These are phyloP conservation scores for Wickerhamiella slavikovae DNA, from an alignment of 805 yeast species.

Conservation along the genomic window DNA sequence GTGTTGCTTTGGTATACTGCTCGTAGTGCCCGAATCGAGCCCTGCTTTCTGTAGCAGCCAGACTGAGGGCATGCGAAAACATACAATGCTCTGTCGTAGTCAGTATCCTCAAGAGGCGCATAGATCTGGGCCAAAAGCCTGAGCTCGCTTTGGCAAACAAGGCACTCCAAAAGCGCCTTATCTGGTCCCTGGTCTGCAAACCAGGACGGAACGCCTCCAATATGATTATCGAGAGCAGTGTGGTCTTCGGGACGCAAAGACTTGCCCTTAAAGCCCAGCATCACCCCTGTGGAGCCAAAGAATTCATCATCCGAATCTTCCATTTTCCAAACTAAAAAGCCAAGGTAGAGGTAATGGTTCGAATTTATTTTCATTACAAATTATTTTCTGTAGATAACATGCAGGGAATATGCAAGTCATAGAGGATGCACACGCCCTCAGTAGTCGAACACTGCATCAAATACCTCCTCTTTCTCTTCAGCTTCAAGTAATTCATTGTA, in stretches of 20 bases:
- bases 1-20: slow-evolving; percentile 46
- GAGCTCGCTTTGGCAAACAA: slow-evolving; percentile 40
- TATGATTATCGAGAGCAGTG: slow-evolving; percentile 26
- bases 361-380: too few relatives aligned
- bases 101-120: slow-evolving; percentile 49
- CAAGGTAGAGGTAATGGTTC: too few relatives aligned
- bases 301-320: slow-evolving; percentile 11
- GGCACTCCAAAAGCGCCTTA: slow-evolving; percentile 33
- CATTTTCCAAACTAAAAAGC: background rate
- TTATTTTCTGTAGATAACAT: too few relatives aligned
- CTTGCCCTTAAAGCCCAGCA: slow-evolving; percentile 20
- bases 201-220: slow-evolving; percentile 52
- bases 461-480: slow-evolving; percentile 30
- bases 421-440: background rate
- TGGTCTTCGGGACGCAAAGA: slow-evolving; percentile 5
- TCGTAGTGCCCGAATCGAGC: slow-evolving; percentile 56
- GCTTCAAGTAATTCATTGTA: slow-evolving; percentile 72
- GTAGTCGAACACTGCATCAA: slow-evolving; percentile 12
- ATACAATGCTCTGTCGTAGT: slow-evolving; percentile 54
- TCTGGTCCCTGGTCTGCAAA: slow-evolving; percentile 49
- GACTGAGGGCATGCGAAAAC: slow-evolving; percentile 52
- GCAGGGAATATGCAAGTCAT: too few relatives aligned
- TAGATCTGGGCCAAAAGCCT: slow-evolving; percentile 58
- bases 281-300: slow-evolving; percentile 14
- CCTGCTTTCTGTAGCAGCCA: slow-evolving; percentile 45